Conservation (phyloP, 2,329 filamentous ascomycete genomes). For the Colletotrichum orbiculare region DNA sequence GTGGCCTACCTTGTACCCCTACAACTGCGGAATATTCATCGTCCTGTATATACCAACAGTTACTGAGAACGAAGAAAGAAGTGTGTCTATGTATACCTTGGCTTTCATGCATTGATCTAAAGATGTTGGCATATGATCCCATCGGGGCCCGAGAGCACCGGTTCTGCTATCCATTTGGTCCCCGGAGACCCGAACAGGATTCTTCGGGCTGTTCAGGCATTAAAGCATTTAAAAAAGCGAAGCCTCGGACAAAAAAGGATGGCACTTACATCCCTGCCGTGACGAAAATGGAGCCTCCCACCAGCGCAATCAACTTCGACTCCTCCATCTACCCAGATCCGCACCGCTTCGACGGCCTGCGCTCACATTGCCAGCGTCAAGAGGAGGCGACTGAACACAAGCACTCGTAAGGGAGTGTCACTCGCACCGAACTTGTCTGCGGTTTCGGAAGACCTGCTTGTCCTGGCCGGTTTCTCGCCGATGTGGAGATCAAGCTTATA, state of each 20-base stretch:
- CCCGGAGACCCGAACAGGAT: too few relatives aligned
- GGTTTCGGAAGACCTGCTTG: conserved; percentile 37
- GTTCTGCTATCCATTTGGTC: too few relatives aligned
- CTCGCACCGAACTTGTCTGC: conserved; percentile 26
- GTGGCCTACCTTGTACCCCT: too few relatives aligned
- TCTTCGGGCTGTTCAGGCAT: too few relatives aligned
- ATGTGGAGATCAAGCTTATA: conserved; percentile 35
- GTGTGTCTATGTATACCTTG: too few relatives aligned
- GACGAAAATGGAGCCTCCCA: conserved; percentile 53
- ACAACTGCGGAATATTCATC: too few relatives aligned
- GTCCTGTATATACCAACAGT: fast-evolving
- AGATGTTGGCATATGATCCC: too few relatives aligned
- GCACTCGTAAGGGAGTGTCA: conserved; percentile 54
- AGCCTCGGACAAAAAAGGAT: conserved; percentile 47
- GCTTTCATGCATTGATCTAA: too few relatives aligned
- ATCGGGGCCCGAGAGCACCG: too few relatives aligned
- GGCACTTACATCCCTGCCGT: conserved; percentile 49
- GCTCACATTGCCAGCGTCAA: conserved; percentile 57
- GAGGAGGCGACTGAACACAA: conserved; percentile 29
- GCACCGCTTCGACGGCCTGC: conserved; percentile 57
- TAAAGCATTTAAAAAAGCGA: too few relatives aligned
- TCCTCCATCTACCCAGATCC: conserved; percentile 49
- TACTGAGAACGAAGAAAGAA: too few relatives aligned
- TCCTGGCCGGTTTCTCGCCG: conserved; percentile 25
- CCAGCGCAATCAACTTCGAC: conserved; percentile 50